A percentile compares a stretch with the other conserved stretches of the same genome.
phyloP scores from a whole-genome alignment of 108 stramenopile species.

The Nitzschia inconspicua region DNA sequence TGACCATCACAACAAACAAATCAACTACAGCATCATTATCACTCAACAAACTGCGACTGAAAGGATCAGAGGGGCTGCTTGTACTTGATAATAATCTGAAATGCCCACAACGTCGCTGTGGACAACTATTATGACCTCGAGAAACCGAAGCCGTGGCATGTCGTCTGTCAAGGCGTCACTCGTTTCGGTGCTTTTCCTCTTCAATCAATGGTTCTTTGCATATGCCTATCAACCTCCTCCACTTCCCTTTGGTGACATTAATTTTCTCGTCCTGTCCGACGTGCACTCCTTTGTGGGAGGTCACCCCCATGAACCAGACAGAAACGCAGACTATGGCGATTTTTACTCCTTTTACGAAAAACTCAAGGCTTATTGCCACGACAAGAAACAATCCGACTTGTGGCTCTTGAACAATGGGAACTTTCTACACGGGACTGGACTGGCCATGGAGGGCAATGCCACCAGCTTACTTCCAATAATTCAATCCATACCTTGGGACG shows the following conservation, averaged over 20 bases:
- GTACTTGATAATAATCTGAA: too few species aligned
- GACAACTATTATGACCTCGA: too few species aligned
- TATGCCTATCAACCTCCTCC: too few species aligned
- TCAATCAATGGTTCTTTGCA: too few species aligned
- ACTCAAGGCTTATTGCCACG: conserved; percentile 22
- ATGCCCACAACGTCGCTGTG: too few species aligned
- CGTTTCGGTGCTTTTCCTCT: too few species aligned
- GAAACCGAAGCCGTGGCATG: too few species aligned
- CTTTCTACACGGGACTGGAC: conserved; percentile 51
- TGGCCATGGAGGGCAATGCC: conserved; percentile 32
- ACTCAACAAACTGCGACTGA: too few species aligned
- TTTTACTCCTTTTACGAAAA: conserved; percentile 61
- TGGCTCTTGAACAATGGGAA: conserved; percentile 63
- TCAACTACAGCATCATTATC: too few species aligned
- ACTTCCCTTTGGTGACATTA: conserved; percentile 54
- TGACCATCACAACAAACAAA: too few species aligned
- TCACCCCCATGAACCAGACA: conserved; percentile 48
- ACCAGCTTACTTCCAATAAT: conserved; percentile 52
- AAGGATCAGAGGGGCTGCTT: too few species aligned
- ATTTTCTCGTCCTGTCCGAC: conserved; percentile 75
- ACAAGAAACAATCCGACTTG: conserved; percentile 17
- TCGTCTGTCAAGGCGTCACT: too few species aligned
- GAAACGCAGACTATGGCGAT: conserved; percentile 69
- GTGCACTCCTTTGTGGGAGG: conserved; percentile 68
- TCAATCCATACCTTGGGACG: conserved; percentile 72